Conservation (phyloP, 2,329 filamentous ascomycete genomes). For the Seiridium cupressi region DNA sequence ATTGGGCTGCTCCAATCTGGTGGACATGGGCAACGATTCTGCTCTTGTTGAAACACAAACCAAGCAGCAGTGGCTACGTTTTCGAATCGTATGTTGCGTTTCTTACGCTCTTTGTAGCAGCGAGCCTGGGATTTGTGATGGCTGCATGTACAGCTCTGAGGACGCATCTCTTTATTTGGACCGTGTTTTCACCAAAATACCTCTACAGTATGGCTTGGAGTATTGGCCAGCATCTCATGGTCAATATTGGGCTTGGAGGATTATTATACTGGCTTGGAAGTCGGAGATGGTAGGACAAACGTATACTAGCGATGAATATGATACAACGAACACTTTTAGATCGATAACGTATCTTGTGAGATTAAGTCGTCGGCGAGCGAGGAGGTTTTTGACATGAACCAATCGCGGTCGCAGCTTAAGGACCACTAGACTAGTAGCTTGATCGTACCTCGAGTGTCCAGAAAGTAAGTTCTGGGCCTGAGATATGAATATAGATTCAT, state of each 20-base stretch:
- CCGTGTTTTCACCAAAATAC: conserved; percentile 96
- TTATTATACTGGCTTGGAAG: conserved; percentile 53
- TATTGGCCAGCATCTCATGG: conserved; percentile 72
- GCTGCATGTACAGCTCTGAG: conserved; percentile 78
- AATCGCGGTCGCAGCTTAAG: too few species aligned
- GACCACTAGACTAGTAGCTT: too few species aligned
- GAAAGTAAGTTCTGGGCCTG: too few species aligned
- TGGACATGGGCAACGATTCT: conserved; percentile 70
- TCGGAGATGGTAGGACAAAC: neutral
- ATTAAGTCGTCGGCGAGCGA: too few species aligned
- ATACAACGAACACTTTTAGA: too few species aligned
- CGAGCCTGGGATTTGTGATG: conserved; percentile 74
- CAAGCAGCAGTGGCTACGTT: conserved; percentile 18
- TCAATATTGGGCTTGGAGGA: conserved; percentile 66
- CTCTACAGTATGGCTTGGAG: conserved; percentile 90
- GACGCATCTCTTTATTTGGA: conserved; percentile 97
- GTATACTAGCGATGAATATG: too few species aligned
- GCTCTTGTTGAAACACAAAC: conserved; percentile 45
- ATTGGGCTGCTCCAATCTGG: conserved; percentile 90
- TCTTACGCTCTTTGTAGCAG: conserved; percentile 69
- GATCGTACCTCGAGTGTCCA: too few species aligned
- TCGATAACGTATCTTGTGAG: too few species aligned
- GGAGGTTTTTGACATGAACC: too few species aligned
- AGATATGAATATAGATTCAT: too few species aligned
- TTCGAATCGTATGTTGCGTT: conserved; percentile 56